A percentile compares a stretch with the other conserved stretches of the same genome.
These are phyloP conservation scores for Aspergillus bridgeri DNA, from an alignment of 495 filamentous ascomycete species.

Conservation along the genomic window DNA sequence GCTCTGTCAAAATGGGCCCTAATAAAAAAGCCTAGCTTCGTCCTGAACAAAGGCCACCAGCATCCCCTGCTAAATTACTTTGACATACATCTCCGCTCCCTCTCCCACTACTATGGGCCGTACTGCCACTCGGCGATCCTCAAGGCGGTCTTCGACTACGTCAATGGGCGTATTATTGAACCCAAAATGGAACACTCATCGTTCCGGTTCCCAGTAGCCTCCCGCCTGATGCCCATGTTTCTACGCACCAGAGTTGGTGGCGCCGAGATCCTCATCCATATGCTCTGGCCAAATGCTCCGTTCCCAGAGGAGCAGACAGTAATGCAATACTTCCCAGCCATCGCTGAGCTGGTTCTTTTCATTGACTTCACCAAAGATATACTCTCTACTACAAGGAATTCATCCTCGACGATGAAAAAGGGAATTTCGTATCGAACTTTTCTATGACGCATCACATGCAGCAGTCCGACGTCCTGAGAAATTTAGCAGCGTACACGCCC, in stretches of 20 bases:
- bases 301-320: not conserved
- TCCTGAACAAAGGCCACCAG: slow-evolving; percentile 3
- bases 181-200: not conserved
- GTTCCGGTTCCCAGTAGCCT: not conserved
- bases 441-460: no score
- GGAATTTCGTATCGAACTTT: slow-evolving; percentile 8
- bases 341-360: not conserved
- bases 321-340: slow-evolving; percentile 6
- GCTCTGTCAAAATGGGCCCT: no score
- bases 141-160: slow-evolving; percentile 2
- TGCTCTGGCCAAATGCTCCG: slow-evolving; percentile 1
- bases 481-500: no score
- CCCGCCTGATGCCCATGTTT: slow-evolving; percentile 8
- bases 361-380: slow-evolving; percentile 8
- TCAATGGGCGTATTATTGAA: slow-evolving; percentile 6
- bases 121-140: slow-evolving; percentile 7
- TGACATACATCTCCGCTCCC: slow-evolving; percentile 2
- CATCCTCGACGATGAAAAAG: slow-evolving; percentile 1
- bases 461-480: no score
- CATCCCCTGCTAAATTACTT: not conserved
- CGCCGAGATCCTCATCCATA: not conserved
- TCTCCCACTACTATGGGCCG: slow-evolving; percentile 1
- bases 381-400: slow-evolving; percentile 7
- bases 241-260: slow-evolving; percentile 4
- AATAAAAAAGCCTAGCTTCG: not conserved